Evolutionary conservation across 352 stramenopile genomes (phyloP), one percentile per base, ranked within the genome.

Genomic region (Phytophthora crassamura): DNA sequence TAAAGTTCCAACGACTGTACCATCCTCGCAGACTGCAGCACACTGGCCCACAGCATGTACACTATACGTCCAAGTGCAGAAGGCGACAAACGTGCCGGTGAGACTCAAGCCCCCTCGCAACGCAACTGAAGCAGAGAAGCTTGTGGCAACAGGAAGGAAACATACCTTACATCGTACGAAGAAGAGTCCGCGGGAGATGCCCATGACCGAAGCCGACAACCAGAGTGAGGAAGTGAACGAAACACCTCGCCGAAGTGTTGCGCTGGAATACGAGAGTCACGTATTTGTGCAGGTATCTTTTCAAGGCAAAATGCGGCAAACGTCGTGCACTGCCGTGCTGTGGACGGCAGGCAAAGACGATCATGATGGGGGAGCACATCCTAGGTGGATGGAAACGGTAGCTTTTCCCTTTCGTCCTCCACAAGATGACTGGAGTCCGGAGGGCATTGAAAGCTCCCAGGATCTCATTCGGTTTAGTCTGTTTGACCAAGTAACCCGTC

Each of bases 381-480:
- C 93, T 2, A 77, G 90, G 63, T 98, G 94, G 94, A 98, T 98
- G 75, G 86, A 98, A 69, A 97, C 93, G 7, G 35, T 98, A 8
- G 69, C 80, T 11, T 43, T 98, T 35, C 89, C 95, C 14, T 97
- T 98, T 64, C 77, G 77, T 32, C 78, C 91, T 8, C 87, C 86
- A 11, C 74, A 86, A 34, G 78, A 91, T 55, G 90, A 97, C 64
- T 97, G 84, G 78, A 95, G 77, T 7, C 81, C 89, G 2, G 76
- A 79, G 14, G 78, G 77, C 10, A 81, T 98, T 15, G 67, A 82
- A 32, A 79, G 77, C 18, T 78, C 91, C 7, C 67, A 78, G 15
- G 91, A 98, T 55, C 69, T 83, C 4, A 77, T 98, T 25, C 73
- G 80, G 7, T 74, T 98, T 15, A 89, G 67, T 20, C 63, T 98